Evolutionary conservation across 2,329 filamentous ascomycete genomes (phyloP), one percentile per base, ranked within the genome.

Genomic region (Pseudogymnoascus sp.): DNA sequence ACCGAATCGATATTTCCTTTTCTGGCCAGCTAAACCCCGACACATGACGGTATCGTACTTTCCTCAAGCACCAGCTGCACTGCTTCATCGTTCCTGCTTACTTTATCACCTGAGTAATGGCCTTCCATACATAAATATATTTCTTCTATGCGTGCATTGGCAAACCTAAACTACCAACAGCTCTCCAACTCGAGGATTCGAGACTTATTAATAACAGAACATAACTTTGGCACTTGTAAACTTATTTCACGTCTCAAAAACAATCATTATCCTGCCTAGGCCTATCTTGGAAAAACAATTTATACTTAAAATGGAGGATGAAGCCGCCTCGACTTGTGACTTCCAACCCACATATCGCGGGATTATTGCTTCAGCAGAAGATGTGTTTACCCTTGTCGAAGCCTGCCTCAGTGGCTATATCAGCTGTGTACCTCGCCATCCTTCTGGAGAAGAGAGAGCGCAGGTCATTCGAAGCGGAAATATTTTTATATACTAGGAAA

Each of bases 401-500:
- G 89, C 87, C 7, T 91, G 89, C 69, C 79, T 96, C 14, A 81
- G 79, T 37, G 91, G 91, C 10, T 78, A 81, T 19, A 78, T 93
- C 7, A 83, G 82, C 59, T 91, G 95, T 74, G 89, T 95, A 19
- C 86, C 90, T 16, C 88, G 93, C 60, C 84, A 93, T 61, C 93
- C 93, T 1, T 91, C 96, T 73, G 93, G 96, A 70, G 83, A 91
- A 61, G 93, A 96, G 75, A 84, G 92, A 61, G 80, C 81, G 24
- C 81, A 85, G 19, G 83, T 96, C 61, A 95, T 96, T 72, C 84
- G 84, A 68, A 96, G 91, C 68, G 93, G 93, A 37, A 89, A 89
- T 68, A 84, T 96, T 56, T 95, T 96, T 76, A 90, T 96, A 68
- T 97, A 96, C 74, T 91, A 96, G 71, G 91, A 96, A 74, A 88